phyloP scores from a whole-genome alignment of 805 yeast species.

The Cyberlindnera japonica region DNA sequence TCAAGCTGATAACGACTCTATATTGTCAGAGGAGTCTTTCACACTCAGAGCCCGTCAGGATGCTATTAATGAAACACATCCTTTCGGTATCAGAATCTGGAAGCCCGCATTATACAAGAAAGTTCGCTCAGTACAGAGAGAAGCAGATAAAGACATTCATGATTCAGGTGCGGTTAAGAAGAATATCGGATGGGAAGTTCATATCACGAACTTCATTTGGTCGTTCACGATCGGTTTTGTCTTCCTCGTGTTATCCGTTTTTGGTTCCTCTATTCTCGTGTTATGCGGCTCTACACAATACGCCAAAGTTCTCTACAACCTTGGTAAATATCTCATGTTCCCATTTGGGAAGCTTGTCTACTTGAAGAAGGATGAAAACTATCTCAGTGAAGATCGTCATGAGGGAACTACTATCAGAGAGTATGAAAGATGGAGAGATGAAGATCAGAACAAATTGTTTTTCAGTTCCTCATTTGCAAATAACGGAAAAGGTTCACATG shows the following conservation, averaged over 20 bases:
- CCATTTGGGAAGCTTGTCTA: constrained; percentile 93
- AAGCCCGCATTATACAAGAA: constrained; percentile 96
- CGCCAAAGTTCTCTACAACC: constrained; percentile 51
- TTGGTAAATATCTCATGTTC: constrained; percentile 68
- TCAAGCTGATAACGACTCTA: constrained; percentile 38
- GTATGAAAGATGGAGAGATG: constrained; percentile 82
- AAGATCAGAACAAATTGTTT: constrained; percentile 72
- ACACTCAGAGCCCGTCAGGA: constrained; percentile 90
- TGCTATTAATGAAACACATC: constrained; percentile 95
- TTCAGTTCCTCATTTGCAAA: constrained; percentile 38
- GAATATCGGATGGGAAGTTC: constrained; percentile 57
- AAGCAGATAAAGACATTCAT: constrained; percentile 93
- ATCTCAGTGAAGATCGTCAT: constrained; percentile 79
- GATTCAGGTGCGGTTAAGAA: constrained; percentile 45
- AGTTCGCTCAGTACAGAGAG: constrained; percentile 81
- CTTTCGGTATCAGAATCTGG: constrained; percentile 98
- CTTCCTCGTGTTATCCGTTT: constrained; percentile 48
- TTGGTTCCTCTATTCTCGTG: constrained; percentile 43
- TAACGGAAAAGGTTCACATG: constrained; percentile 2
- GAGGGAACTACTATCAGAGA: constrained; percentile 85
- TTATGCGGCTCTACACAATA: constrained; percentile 52
- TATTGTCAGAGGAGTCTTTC: constrained; percentile 70
- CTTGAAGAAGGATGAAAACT: constrained; percentile 71
- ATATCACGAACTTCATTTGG: constrained; percentile 72
- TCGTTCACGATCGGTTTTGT: constrained; percentile 65